Evolutionary conservation across 495 filamentous ascomycete species (phyloP).

Genomic region (Astrothelium subdiscretum): DNA sequence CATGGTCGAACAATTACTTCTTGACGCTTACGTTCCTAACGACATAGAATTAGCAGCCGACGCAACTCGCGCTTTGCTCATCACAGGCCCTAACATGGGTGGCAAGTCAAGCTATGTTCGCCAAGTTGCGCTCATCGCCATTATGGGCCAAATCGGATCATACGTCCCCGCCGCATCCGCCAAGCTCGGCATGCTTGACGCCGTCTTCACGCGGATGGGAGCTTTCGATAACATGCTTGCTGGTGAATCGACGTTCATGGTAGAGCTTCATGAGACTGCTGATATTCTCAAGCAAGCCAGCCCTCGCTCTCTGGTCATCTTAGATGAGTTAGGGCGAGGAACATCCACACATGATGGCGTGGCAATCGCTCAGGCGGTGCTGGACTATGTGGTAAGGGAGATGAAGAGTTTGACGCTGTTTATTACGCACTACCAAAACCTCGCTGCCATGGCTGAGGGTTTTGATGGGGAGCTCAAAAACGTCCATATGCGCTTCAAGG

Average conservation of each 20-base stretch:
- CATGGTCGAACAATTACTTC: constrained; percentile 87
- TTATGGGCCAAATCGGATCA: constrained; percentile 90
- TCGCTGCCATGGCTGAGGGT: constrained; percentile 57
- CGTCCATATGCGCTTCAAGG: constrained; percentile 75
- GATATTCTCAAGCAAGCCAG: constrained; percentile 84
- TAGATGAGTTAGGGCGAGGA: constrained; percentile 91
- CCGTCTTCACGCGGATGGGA: constrained; percentile 93
- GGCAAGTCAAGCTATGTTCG: constrained; percentile 94
- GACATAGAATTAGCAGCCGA: constrained; percentile 55
- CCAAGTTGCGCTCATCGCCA: constrained; percentile 77
- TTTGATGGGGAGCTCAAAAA: constrained; percentile 56
- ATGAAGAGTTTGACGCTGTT: constrained; percentile 72
- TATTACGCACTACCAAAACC: constrained; percentile 91
- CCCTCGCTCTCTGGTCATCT: constrained; percentile 66
- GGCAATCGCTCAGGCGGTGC: constrained; percentile 86
- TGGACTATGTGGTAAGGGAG: constrained; percentile 70
- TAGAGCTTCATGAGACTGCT: constrained; percentile 84
- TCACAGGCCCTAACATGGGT: constrained; percentile 98
- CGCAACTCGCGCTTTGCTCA: constrained; percentile 62
- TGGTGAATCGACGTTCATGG: constrained; percentile 95
- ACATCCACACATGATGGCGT: constrained; percentile 89
- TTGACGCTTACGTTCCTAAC: constrained; percentile 87
- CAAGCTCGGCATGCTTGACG: constrained; percentile 69
- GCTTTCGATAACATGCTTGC: constrained; percentile 94
- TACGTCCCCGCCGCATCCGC: constrained; percentile 79